Conservation (phyloP, 306 rosid genomes). For the Corylus americana region DNA sequence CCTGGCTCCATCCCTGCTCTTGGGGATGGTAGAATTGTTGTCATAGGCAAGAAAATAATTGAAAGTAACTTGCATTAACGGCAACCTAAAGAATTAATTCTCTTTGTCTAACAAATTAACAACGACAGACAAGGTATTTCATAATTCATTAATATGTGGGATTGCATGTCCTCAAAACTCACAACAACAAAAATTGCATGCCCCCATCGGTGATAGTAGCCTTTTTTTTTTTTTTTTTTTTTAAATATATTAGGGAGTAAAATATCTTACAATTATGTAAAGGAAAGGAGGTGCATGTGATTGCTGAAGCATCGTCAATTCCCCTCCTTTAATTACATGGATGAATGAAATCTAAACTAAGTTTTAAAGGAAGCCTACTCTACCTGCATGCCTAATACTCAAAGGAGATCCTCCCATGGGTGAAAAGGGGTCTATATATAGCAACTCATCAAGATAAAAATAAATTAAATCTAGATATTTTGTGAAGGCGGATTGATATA, state of each 20-base stretch:
- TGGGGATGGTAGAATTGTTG: too few species aligned
- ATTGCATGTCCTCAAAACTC: background rate
- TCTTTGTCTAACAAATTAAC: background rate
- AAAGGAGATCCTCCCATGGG: too few species aligned
- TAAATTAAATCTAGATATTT: too few species aligned
- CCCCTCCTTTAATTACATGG: background rate
- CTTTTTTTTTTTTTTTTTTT: too few species aligned
- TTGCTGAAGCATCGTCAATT: background rate
- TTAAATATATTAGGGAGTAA: background rate
- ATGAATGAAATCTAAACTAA: background rate
- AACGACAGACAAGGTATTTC: background rate
- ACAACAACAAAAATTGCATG: background rate
- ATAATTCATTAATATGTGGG: conserved; percentile 5
- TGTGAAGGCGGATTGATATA: too few species aligned
- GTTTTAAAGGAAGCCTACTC: background rate
- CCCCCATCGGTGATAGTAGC: background rate
- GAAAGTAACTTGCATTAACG: background rate
- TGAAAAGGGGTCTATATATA: too few species aligned
- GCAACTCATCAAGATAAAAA: too few species aligned
- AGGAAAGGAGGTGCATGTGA: conserved; percentile 31
- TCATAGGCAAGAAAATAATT: too few species aligned
- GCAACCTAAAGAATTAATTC: background rate
- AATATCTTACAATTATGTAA: conserved; percentile 32
- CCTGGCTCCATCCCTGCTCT: too few species aligned
- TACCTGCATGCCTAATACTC: background rate